Evolutionary conservation across 2,329 filamentous ascomycete genomes (phyloP).

Genomic region (Diaporthe sp.): DNA sequence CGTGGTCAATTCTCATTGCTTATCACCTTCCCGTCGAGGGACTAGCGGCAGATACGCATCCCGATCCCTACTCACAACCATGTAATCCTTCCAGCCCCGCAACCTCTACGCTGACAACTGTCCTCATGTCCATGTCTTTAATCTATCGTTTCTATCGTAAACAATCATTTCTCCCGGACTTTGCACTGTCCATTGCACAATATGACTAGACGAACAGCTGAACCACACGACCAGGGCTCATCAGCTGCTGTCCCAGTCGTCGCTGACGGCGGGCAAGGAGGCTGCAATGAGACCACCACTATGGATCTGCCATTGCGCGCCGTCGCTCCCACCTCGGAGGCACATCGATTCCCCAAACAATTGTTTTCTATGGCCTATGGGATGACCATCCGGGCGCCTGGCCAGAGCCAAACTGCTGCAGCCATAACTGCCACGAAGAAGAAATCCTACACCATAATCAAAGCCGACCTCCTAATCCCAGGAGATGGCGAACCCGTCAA

Average conservation of each 20-base stretch:
- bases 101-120: background rate
- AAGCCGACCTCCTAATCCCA: slow-evolving; percentile 53
- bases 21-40: slow-evolving; percentile 9
- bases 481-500: slow-evolving; percentile 53
- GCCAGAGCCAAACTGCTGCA: slow-evolving; percentile 6
- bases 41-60: slow-evolving; percentile 1
- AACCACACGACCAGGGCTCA: background rate
- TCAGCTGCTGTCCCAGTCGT: background rate
- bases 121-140: background rate
- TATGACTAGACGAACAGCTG: slow-evolving; percentile 10
- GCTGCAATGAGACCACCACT: background rate
- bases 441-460: slow-evolving; percentile 52
- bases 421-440: slow-evolving; percentile 44
- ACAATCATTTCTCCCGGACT: background rate
- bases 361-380: slow-evolving; percentile 39
- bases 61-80: background rate
- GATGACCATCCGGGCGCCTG: slow-evolving; percentile 25
- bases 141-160: background rate
- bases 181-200: background rate
- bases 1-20: background rate
- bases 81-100: background rate
- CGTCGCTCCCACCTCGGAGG: background rate
- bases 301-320: slow-evolving; percentile 25
- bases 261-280: background rate
- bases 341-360: slow-evolving; percentile 18